These are phyloP conservation scores for Chloranthus sessilifolius DNA, from an alignment of 164 flowering plant species.

Conservation along the genomic window DNA sequence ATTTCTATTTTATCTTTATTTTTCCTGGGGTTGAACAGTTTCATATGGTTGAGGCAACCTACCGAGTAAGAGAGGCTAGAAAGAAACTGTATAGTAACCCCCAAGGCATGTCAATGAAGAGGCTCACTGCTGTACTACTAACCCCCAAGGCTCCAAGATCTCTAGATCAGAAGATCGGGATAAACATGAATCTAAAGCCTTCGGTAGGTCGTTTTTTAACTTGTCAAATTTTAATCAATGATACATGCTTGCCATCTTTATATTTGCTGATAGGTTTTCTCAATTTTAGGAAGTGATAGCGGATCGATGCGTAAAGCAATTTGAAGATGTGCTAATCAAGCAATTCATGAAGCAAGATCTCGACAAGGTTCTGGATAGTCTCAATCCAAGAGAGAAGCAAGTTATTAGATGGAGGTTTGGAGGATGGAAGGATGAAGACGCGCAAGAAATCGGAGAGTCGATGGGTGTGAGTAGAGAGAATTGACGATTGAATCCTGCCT, in stretches of 20 bases:
- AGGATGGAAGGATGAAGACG: slow-evolving; percentile 81
- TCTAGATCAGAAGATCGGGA: slow-evolving; percentile 80
- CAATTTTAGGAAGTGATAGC: slow-evolving; percentile 65
- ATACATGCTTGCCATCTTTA: not conserved
- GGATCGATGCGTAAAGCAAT: slow-evolving; percentile 67
- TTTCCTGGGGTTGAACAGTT: slow-evolving; percentile 37
- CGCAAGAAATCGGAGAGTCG: slow-evolving; percentile 84
- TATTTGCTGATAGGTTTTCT: not conserved
- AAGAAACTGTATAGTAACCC: slow-evolving; percentile 60
- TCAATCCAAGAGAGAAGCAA: slow-evolving; percentile 65
- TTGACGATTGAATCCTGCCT: slow-evolving; percentile 79
- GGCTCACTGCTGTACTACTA: slow-evolving; percentile 53
- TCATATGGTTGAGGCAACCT: slow-evolving; percentile 96
- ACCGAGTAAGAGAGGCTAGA: slow-evolving; percentile 78
- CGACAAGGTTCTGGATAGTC: slow-evolving; percentile 67
- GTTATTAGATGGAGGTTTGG: slow-evolving; percentile 81
- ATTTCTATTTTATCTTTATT: not conserved
- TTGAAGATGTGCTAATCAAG: slow-evolving; percentile 62
- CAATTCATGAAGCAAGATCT: slow-evolving; percentile 77
- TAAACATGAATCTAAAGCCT: slow-evolving; percentile 61
- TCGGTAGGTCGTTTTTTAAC: slow-evolving; percentile 41
- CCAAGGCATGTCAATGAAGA: slow-evolving; percentile 85
- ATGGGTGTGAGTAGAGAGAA: slow-evolving; percentile 96
- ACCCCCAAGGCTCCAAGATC: slow-evolving; percentile 86
- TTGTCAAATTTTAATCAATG: not conserved